Base-by-base conservation (phyloP, 225 moss, liverwort and hornwort genomes). In the Pleurozium schreberi region DNA sequence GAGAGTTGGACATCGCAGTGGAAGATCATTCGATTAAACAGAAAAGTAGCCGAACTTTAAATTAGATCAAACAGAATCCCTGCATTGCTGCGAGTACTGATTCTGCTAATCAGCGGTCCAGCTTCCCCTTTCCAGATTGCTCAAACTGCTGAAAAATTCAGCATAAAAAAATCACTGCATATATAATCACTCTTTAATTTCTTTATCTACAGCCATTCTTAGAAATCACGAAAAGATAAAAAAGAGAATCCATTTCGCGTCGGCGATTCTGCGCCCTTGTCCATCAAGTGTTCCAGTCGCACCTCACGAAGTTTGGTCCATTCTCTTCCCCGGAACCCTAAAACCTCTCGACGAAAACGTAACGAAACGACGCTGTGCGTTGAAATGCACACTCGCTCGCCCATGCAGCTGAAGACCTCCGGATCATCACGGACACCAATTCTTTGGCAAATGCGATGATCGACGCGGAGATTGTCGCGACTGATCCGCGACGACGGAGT, bases 1-100 rank as follows among this genome's bases (percentile, higher is more conserved):
- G 88, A 57, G 89, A 89, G 67, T 86, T 91, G 88, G 90, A 86
- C 93, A 93, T 93, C 60, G 90, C 86, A 61, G 31, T n/a, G 16
- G 77, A 71, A 76, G 49, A 81, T 81, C 86, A 78, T 88, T 62
- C 84, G 40, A 70, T 82, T 71, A 3, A 73, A 58, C 60, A 33
- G 21, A 10, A 59, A 50, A 33, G 33, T 55, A 81, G 58, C 30
- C 27, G 34, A 79, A 58, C 40, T 4, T 57, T 18, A 62, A 73
- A 75, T 55, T 58, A 91, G 36, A 61, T 59, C 80, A n/a, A 62
- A 34, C 8, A 86, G 49, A 69, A 62, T 74, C n/a, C 60, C 62
- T 19, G 47, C 53, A 45, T 47, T 36, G 57, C 63, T 65, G 31
- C 65, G 19, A 57, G 28, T 45, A 87, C 20, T 38, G 47, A 57